Percentiles rank a stretch among this genome's conserved stretches.
Evolutionary conservation across 108 stramenopile species (phyloP).

Genomic region (Cyclotella kingstonii): DNA sequence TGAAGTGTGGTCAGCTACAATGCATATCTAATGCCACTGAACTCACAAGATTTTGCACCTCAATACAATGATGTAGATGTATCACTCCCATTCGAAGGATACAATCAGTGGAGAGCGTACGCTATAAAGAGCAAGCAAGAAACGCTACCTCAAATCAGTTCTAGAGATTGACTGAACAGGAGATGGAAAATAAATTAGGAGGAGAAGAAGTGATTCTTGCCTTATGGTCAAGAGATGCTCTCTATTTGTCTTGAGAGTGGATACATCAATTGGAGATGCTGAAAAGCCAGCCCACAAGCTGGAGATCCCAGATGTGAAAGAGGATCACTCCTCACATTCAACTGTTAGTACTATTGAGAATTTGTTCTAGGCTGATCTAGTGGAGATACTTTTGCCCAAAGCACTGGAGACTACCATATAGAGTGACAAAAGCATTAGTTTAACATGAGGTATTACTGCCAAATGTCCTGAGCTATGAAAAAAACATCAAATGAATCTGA

Average conservation of each 20-base stretch:
- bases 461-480: conserved; percentile 83
- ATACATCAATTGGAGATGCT: conserved; percentile 93
- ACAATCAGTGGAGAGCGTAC: conserved; percentile 93
- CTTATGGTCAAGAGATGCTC: conserved; percentile 84
- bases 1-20: conserved; percentile 94
- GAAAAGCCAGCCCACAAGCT: conserved; percentile 8
- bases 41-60: conserved; percentile 97
- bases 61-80: conserved; percentile 99
- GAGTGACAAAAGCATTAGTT: conserved; percentile 49
- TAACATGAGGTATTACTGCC: conserved; percentile 86
- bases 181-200: conserved; percentile 51
- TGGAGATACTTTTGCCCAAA: conserved; percentile 86
- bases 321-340: conserved; percentile 88
- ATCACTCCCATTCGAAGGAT: conserved; percentile 90
- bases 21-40: conserved; percentile 90
- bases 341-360: conserved; percentile 93
- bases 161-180: conserved; percentile 68
- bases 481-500: conserved; percentile 46
- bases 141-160: conserved; percentile 66
- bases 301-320: conserved; percentile 22
- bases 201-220: conserved; percentile 69
- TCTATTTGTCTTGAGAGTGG: conserved; percentile 96
- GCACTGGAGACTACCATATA: conserved; percentile 73
- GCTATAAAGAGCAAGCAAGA: conserved; percentile 53
- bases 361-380: conserved; percentile 90